phyloP scores from a whole-genome alignment of 805 yeast genomes.

The Candida schatavii region DNA sequence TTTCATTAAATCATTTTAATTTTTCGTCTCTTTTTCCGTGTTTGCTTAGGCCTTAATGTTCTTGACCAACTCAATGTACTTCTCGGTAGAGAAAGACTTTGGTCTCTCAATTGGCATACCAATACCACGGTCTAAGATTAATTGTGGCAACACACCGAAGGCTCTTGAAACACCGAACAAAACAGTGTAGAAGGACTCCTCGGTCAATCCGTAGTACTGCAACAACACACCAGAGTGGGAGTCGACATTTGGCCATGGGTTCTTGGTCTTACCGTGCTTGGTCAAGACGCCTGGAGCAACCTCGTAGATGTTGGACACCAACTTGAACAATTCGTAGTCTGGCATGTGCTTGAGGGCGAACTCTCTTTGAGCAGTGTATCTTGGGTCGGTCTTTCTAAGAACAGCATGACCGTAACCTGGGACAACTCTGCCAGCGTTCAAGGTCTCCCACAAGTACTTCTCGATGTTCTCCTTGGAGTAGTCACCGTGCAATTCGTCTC shows the following conservation, averaged over 20 bases:
- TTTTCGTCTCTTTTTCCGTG: neutral
- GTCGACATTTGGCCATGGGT: constrained; percentile 85
- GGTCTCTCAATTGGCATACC: constrained; percentile 85
- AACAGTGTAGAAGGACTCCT: constrained; percentile 73
- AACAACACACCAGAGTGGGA: constrained; percentile 75
- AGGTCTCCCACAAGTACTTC: constrained; percentile 66
- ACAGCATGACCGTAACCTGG: constrained; percentile 93
- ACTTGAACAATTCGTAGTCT: constrained; percentile 60
- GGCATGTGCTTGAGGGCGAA: constrained; percentile 64
- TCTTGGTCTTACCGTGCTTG: constrained; percentile 80
- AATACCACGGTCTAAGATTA: constrained; percentile 72
- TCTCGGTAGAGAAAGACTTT: constrained; percentile 88
- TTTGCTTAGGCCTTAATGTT: constrained; percentile 21
- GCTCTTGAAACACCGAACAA: constrained; percentile 82
- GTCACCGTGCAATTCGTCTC: constrained; percentile 62
- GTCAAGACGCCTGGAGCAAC: constrained; percentile 74
- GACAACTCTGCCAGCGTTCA: constrained; percentile 72
- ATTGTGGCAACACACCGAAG: constrained; percentile 74
- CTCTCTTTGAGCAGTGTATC: constrained; percentile 70
- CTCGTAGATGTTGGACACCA: constrained; percentile 63
- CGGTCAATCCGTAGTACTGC: constrained; percentile 76
- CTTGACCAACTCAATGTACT: constrained; percentile 79
- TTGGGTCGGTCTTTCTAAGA: constrained; percentile 77
- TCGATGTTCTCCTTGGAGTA: constrained; percentile 53
- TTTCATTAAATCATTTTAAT: constrained; percentile 2